Conservation (phyloP, 129 eudicot genomes). For the Tagetes patula region DNA sequence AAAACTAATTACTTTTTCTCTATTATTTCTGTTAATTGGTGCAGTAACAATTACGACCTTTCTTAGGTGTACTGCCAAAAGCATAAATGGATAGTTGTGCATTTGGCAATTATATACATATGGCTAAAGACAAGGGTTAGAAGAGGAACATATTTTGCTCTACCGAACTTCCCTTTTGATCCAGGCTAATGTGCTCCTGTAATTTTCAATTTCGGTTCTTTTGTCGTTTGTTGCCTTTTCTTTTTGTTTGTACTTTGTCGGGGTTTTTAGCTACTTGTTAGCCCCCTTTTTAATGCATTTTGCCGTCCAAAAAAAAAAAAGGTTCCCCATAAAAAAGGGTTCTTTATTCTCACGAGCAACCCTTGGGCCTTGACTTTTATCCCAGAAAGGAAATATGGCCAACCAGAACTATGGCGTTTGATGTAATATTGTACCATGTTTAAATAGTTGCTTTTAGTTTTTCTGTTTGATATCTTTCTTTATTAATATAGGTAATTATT, state of each 20-base stretch:
- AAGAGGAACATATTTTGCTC: no score
- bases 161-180: no score
- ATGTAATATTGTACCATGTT: not conserved
- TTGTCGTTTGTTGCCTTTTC: no score
- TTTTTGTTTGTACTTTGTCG: no score
- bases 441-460: no score
- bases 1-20: not conserved
- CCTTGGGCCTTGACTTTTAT: not conserved
- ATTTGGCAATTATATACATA: not conserved
- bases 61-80: slow-evolving; percentile 22
- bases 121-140: no score
- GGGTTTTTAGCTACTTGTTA: no score
- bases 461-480: no score
- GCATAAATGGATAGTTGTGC: slow-evolving; percentile 21
- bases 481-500: no score
- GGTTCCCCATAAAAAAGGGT: not conserved
- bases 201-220: no score
- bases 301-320: not conserved
- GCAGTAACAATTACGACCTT: slow-evolving; percentile 27
- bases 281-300: no score
- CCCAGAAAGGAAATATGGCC: not conserved
- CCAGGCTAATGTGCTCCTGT: no score
- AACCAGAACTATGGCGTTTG: not conserved
- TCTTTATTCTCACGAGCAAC: not conserved
- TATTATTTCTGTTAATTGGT: not conserved